Evolutionary conservation across 1,284 basidiomycete genomes (phyloP), one percentile per base, ranked within the genome.

Genomic region (Cryptococcus sp.): DNA sequence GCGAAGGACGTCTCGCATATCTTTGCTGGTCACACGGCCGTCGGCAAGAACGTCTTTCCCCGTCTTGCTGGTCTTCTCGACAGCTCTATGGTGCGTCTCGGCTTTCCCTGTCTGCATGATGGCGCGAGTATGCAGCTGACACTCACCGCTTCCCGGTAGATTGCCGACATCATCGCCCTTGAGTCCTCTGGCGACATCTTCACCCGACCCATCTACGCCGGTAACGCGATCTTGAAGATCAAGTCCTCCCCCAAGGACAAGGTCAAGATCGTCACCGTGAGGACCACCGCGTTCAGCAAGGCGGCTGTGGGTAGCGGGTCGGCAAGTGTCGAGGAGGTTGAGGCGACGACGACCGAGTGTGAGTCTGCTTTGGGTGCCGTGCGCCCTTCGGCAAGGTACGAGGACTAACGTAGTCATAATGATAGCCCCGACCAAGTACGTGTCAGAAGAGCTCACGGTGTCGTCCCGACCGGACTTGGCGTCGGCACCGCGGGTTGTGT

Each of bases 191-290:
- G 86, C 50, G 86, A 87, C 72, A 84, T 84, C 4, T 98, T 96
- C 77, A 85, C 89, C 9, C 88, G 95, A 46, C 93, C 92, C 46
- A 96, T 98, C 75, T 99, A 99, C 72, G 96, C 96, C 50, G 96
- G 96, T 50, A 98, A 98, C 76, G 96, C 96, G 47, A 91, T 98
- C 62, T 84, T 93, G 36, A 97, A 93, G 46, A 86, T 99, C 66
- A 87, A 87, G 65, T 89, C 89, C 4, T 81, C 85, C 1, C 81
- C 83, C 36, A 77, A 72, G 60, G 76, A 77, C 73, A 82, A 83
- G 50, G 79, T 95, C 80, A 98, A 97, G 77, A 85, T 99, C 73
- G 89, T 98, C 78, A 98, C 96, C 28, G 90, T 98, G 43, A 86
- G 96, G 61, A 85, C 88, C n/a, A 97, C 95, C 3, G 91, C 93